Evolutionary conservation across 2,329 filamentous ascomycete genomes (phyloP).

Genomic region (Colletotrichum falcatum): DNA sequence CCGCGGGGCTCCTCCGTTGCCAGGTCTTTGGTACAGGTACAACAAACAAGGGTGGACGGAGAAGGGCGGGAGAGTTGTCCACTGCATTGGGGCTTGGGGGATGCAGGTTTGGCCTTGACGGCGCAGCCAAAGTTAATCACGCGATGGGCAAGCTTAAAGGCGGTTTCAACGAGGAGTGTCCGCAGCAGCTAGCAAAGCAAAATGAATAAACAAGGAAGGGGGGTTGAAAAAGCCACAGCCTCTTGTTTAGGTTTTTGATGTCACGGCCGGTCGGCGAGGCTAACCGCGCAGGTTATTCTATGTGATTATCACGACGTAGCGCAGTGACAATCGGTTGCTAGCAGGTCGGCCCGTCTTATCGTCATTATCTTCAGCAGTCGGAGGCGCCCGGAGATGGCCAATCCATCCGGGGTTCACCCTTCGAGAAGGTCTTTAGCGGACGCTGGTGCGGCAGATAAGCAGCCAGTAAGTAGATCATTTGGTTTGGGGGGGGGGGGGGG

Average conservation of each 20-base stretch:
- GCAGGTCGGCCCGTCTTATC: conserved; percentile 17
- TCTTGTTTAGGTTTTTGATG: not conserved
- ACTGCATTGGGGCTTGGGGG: conserved; percentile 1
- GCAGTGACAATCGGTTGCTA: not conserved
- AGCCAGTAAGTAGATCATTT: conserved; percentile 21
- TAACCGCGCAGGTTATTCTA: not conserved
- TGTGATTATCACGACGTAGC: not conserved
- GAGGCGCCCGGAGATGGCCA: conserved; percentile 15
- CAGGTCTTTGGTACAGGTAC: no score
- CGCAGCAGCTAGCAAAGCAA: not conserved
- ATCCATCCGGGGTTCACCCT: conserved; percentile 17
- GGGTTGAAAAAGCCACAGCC: not conserved
- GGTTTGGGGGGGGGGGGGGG: not conserved
- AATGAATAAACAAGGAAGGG: not conserved
- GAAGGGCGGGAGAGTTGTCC: conserved; percentile 5
- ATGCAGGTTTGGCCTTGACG: conserved; percentile 14
- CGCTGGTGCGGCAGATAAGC: conserved; percentile 31
- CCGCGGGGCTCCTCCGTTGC: not conserved
- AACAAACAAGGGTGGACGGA: not conserved
- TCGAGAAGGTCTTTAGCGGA: conserved; percentile 32
- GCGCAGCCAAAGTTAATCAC: conserved; percentile 35
- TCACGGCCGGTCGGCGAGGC: not conserved
- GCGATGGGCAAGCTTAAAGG: conserved; percentile 9
- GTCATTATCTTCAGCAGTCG: conserved; percentile 11
- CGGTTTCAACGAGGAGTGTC: not conserved